Evolutionary conservation across 2,329 filamentous ascomycete genomes (phyloP).

Genomic region (Cordyceps fumosorosea): DNA sequence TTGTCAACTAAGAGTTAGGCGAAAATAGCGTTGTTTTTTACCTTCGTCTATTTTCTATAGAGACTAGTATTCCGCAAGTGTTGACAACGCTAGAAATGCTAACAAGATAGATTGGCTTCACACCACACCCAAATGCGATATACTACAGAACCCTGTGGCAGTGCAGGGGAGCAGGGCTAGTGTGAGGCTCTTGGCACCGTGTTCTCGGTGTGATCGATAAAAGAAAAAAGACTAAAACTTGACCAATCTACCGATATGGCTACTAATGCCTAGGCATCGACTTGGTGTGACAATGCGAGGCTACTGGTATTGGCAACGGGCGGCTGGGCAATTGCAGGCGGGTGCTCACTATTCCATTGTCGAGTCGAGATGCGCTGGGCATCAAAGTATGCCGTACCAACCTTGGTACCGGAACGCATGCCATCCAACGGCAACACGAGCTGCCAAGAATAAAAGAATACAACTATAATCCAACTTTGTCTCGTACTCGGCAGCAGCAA

Average conservation of each 20-base stretch:
- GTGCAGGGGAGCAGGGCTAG: background rate
- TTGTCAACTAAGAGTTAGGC: background rate
- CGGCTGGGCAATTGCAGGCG: background rate
- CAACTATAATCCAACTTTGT: background rate
- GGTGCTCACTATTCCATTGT: no score
- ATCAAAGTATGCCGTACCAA: no score
- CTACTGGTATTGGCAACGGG: background rate
- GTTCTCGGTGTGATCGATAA: background rate
- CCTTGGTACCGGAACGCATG: background rate
- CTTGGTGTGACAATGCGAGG: background rate
- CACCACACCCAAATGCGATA: no score
- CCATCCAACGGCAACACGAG: background rate
- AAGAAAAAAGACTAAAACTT: no score
- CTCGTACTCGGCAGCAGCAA: background rate
- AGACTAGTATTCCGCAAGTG: no score
- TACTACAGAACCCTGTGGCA: no score
- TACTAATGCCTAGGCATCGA: background rate
- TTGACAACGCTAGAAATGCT: no score
- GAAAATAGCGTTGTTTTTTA: background rate
- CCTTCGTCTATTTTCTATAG: background rate
- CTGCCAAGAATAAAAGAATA: background rate
- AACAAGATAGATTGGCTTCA: no score
- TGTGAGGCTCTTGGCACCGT: background rate
- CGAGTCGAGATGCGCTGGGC: no score
- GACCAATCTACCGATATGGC: background rate